phyloP scores from a whole-genome alignment of 176 grass and related monocot genomes.

The Cenchrus fungigraminus region DNA sequence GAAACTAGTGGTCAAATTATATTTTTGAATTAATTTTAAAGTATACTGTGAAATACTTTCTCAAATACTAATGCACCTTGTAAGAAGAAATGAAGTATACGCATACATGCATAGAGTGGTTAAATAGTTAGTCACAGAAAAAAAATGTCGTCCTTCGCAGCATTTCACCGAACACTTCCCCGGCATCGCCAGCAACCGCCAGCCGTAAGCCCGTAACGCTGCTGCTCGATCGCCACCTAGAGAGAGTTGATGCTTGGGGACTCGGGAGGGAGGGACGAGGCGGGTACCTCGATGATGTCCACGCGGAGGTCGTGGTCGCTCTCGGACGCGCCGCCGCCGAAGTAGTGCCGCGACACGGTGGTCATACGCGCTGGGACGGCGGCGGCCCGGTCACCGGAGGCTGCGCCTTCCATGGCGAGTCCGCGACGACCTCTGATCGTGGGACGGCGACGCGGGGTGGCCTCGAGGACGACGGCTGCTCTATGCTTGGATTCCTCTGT shows the following conservation, averaged over 20 bases:
- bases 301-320: constrained; percentile 56
- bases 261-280: not conserved
- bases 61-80: too few relatives aligned
- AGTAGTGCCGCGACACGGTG: constrained; percentile 72
- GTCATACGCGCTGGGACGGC: constrained; percentile 40
- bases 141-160: not conserved
- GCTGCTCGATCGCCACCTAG: not conserved
- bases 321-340: constrained; percentile 59
- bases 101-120: too few relatives aligned
- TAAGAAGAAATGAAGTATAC: too few relatives aligned
- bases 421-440: not conserved
- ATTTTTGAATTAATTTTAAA: too few relatives aligned
- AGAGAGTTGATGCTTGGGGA: too few relatives aligned
- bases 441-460: too few relatives aligned
- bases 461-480: too few relatives aligned
- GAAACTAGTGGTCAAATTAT: too few relatives aligned
- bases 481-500: too few relatives aligned
- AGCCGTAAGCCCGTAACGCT: too few relatives aligned
- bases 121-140: too few relatives aligned
- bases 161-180: constrained; percentile 27
- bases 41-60: too few relatives aligned
- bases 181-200: not conserved
- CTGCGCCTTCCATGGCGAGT: constrained; percentile 6
- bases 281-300: constrained; percentile 73
- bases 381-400: not conserved